A percentile compares a stretch with the other conserved stretches of the same genome.
These are phyloP conservation scores for Suillus cothurnatus DNA, from an alignment of 768 basidiomycete genomes.

Conservation along the genomic window DNA sequence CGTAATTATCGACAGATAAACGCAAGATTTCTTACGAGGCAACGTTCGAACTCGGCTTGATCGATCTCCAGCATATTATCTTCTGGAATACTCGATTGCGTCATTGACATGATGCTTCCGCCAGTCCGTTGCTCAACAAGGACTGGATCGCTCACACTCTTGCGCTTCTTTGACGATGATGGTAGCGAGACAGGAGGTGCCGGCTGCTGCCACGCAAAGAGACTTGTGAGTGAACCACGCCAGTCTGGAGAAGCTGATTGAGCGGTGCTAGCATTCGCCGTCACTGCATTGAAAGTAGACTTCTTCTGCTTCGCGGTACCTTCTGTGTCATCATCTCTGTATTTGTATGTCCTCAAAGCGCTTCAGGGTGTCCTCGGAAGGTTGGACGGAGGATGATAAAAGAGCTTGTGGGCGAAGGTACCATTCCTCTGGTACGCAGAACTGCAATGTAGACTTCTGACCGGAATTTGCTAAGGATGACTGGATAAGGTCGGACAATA, in stretches of 20 bases:
- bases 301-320: conserved; percentile 64
- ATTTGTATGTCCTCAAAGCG: conserved; percentile 47
- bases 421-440: conserved; percentile 82
- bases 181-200: conserved; percentile 42
- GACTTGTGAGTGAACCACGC: conserved; percentile 58
- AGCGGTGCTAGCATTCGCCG: conserved; percentile 19
- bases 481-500: conserved; percentile 45
- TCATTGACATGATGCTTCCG: conserved; percentile 22
- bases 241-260: conserved; percentile 46
- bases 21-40: conserved; percentile 55
- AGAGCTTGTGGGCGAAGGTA: conserved; percentile 70
- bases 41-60: conserved; percentile 57
- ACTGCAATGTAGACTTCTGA: conserved; percentile 51
- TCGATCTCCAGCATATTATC: conserved; percentile 38
- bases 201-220: conserved; percentile 65
- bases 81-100: conserved; percentile 24
- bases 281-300: conserved; percentile 28
- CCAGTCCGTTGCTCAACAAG: conserved; percentile 52
- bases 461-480: conserved; percentile 44
- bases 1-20: background rate
- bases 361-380: conserved; percentile 54
- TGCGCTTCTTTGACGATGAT: conserved; percentile 43
- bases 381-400: conserved; percentile 49
- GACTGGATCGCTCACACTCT: conserved; percentile 73
- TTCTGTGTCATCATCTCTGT: conserved; percentile 46